Conservation (phyloP, 768 basidiomycete genomes). For the Floccularia luteovirens region DNA sequence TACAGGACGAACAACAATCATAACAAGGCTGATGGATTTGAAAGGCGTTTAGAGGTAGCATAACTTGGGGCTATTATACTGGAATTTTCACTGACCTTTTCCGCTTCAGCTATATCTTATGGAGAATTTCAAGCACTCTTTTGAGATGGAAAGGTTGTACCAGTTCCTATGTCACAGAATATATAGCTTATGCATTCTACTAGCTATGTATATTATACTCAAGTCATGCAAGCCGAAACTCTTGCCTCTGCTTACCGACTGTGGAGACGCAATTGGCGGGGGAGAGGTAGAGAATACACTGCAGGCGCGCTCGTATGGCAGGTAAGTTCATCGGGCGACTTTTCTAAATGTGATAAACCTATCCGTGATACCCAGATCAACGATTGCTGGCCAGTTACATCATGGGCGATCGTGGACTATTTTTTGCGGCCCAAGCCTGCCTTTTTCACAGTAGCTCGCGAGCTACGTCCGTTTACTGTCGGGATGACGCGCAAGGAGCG, state of each 20-base stretch:
- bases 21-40: conserved; percentile 88
- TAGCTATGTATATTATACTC: conserved; percentile 91
- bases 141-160: conserved; percentile 75
- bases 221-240: conserved; percentile 94
- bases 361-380: conserved; percentile 48
- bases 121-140: conserved; percentile 89
- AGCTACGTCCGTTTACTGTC: conserved; percentile 74
- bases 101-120: conserved; percentile 69
- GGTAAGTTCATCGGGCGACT: conserved; percentile 29
- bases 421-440: conserved; percentile 92
- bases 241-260: conserved; percentile 81
- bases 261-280: conserved; percentile 90
- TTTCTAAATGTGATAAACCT: neutral
- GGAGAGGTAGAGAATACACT: conserved; percentile 78
- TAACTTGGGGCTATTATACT: too few relatives aligned
- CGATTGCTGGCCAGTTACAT: conserved; percentile 92
- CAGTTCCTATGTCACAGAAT: neutral
- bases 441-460: conserved; percentile 80
- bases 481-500: conserved; percentile 79
- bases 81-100: neutral
- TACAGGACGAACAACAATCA: conserved; percentile 65
- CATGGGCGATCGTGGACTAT: conserved; percentile 93
- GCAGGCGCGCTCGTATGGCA: conserved; percentile 96
- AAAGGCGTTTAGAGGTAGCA: conserved; percentile 70
- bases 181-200: neutral